Evolutionary conservation across 78 protist species (phyloP).

Genomic region (Reticulomyxa filosa): DNA sequence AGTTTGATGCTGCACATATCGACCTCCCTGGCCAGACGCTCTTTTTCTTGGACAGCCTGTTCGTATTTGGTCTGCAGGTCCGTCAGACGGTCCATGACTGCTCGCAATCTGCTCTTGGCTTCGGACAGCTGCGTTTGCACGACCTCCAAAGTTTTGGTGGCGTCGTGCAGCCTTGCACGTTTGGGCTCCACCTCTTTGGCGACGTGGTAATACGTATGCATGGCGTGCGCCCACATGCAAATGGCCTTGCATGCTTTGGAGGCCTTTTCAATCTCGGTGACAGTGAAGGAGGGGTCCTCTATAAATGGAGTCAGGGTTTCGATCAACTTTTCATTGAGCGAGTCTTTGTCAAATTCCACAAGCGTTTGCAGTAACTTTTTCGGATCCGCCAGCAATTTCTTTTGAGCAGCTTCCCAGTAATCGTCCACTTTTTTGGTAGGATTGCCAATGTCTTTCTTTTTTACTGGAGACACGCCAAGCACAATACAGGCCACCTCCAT

Average conservation of each 20-base stretch:
- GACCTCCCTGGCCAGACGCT: slow-evolving; percentile 24
- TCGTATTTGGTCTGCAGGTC: slow-evolving; percentile 25
- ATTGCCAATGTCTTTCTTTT: slow-evolving; percentile 5
- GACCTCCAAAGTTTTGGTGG: not conserved
- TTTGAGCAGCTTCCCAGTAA: slow-evolving; percentile 32
- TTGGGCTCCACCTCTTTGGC: slow-evolving; percentile 47
- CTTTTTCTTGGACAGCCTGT: not conserved
- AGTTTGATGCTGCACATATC: slow-evolving; percentile 17
- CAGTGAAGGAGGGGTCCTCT: slow-evolving; percentile 27
- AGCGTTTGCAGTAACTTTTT: not conserved
- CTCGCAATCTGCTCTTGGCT: slow-evolving; percentile 13
- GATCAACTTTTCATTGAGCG: slow-evolving; percentile 22
- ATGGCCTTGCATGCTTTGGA: slow-evolving; percentile 53
- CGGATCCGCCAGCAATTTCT: not conserved
- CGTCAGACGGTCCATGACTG: slow-evolving; percentile 17
- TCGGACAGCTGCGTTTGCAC: slow-evolving; percentile 29
- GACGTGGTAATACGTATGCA: slow-evolving; percentile 47
- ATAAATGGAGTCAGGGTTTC: slow-evolving; percentile 36
- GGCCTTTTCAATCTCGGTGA: slow-evolving; percentile 24
- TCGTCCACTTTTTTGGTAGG: slow-evolving; percentile 33
- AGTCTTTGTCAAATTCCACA: slow-evolving; percentile 44
- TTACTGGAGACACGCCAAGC: slow-evolving; percentile 17
- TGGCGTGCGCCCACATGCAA: slow-evolving; percentile 60
- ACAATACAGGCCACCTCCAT: slow-evolving; percentile 46
- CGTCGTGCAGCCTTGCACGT: slow-evolving; percentile 9